Evolutionary conservation across 1,284 basidiomycete genomes (phyloP), one percentile per base, ranked within the genome.

Genomic region (Leccinum pachyderme): DNA sequence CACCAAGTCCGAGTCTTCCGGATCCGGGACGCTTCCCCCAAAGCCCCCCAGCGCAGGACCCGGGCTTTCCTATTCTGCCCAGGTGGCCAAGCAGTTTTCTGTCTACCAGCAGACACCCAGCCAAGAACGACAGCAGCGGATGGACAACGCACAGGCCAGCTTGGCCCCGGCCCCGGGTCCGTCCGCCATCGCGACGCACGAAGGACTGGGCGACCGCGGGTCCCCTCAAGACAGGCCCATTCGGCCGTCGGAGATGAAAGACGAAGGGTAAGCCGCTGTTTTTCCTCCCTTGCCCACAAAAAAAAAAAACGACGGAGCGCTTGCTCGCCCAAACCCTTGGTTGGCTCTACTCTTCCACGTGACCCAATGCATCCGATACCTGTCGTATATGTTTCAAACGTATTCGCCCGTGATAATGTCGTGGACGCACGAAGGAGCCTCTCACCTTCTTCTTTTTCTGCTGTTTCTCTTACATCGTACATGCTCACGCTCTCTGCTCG

Each of bases 191-290:
- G 64, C 67, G 15, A 76, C 73, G 8, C 74, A 69, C 53, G 68
- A 75, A 39, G 67, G 69, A 18, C 52, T 69, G 7, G 52, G 63
- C 24, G 65, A 67, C 25, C 63, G 56, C 24, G 63, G 59, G n/a
- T 37, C 35, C 37, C 59, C 61, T 15, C 61, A 66, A 18, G 69
- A 66, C 29, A 58, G 69, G 49, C 78, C 77, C 39, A 73, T 75
- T 47, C 81, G 88, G 63, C 91, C 91, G 3, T 89, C 87, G 52
- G 92, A 95, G 71, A 93, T 93, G 91, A 91, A 91, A 63, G 93
- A 94, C 70, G 89, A 91, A 84, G 92, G 92, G 93, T 93, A 82
- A 90, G 91, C 82, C 47, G 67, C 65, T 59, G 62, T 58, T 66
- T 59, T 51, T 37, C n/a, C n/a, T 37, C 35, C 37, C 61, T 63